Conservation (phyloP, 164 flowering plant genomes). For the Stephania cephalantha region DNA sequence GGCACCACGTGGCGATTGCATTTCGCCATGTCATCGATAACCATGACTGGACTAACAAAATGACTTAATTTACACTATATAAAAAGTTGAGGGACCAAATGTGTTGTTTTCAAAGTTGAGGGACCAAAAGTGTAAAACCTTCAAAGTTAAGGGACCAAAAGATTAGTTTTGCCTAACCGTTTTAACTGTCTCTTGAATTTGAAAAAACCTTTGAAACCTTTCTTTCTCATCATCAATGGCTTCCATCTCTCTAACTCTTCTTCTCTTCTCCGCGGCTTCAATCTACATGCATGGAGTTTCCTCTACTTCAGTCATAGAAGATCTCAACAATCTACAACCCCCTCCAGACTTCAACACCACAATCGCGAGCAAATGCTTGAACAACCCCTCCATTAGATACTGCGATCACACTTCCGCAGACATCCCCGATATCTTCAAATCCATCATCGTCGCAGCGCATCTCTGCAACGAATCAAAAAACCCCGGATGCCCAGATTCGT, state of each 20-base stretch:
- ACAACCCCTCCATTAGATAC: conserved; percentile 46
- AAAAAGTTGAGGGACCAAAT: too few relatives aligned
- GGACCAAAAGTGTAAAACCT: too few relatives aligned
- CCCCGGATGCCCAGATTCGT: conserved; percentile 41
- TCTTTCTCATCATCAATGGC: conserved; percentile 20
- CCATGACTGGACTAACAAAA: too few relatives aligned
- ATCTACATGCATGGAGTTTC: conserved; percentile 3
- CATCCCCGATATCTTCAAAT: conserved; percentile 46
- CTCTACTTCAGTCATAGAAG: conserved; percentile 44
- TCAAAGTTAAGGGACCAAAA: too few relatives aligned
- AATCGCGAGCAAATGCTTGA: conserved; percentile 35
- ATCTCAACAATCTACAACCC: conserved; percentile 37
- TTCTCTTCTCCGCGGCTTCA: conserved; percentile 11
- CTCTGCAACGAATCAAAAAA: conserved; percentile 54
- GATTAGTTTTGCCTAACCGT: too few relatives aligned
- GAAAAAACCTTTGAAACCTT: neutral
- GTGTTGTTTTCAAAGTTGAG: too few relatives aligned
- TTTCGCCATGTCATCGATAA: too few relatives aligned
- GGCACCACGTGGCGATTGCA: too few relatives aligned
- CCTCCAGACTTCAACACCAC: conserved; percentile 50
- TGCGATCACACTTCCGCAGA: conserved; percentile 36
- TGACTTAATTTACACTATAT: too few relatives aligned
- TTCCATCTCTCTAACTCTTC: conserved; percentile 19
- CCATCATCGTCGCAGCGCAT: conserved; percentile 47
- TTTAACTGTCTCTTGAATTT: neutral